These are phyloP conservation scores for Huntiella bhutanensis DNA, from an alignment of 2,329 filamentous ascomycete genomes.

Conservation along the genomic window DNA sequence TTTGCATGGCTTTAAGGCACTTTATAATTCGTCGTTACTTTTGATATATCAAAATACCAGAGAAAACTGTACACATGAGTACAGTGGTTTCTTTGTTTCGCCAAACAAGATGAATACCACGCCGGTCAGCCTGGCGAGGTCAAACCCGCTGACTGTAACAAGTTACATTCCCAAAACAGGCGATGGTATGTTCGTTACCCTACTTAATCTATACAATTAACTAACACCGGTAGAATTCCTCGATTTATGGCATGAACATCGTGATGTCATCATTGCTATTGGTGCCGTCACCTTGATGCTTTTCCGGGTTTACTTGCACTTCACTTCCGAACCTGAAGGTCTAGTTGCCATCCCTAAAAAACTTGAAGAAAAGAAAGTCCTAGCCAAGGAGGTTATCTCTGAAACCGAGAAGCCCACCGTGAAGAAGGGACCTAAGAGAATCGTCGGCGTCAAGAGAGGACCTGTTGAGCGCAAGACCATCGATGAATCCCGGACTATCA, in stretches of 20 bases:
- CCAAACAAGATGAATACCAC: constrained; percentile 7
- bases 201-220: background rate
- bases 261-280: constrained; percentile 25
- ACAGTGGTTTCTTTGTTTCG: background rate
- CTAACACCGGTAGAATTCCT: constrained; percentile 18
- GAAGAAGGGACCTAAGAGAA: constrained; percentile 23
- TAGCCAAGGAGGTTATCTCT: background rate
- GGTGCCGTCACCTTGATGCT: constrained; percentile 21
- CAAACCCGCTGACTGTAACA: constrained; percentile 2
- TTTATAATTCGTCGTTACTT: too few species aligned
- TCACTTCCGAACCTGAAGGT: constrained; percentile 18
- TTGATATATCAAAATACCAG: too few species aligned
- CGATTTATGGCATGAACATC: constrained; percentile 28
- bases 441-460: constrained; percentile 24
- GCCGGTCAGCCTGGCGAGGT: constrained; percentile 4
- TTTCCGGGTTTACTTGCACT: constrained; percentile 25
- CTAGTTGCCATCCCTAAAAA: constrained; percentile 21
- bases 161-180: background rate
- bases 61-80: too few species aligned
- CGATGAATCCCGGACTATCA: constrained; percentile 31
- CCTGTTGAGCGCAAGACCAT: constrained; percentile 11
- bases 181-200: background rate
- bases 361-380: constrained; percentile 16
- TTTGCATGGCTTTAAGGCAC: too few species aligned
- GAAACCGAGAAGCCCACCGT: constrained; percentile 2